phyloP scores from a whole-genome alignment of 1,139 yeast genomes.

The Lodderomyces orthopsilosis region DNA sequence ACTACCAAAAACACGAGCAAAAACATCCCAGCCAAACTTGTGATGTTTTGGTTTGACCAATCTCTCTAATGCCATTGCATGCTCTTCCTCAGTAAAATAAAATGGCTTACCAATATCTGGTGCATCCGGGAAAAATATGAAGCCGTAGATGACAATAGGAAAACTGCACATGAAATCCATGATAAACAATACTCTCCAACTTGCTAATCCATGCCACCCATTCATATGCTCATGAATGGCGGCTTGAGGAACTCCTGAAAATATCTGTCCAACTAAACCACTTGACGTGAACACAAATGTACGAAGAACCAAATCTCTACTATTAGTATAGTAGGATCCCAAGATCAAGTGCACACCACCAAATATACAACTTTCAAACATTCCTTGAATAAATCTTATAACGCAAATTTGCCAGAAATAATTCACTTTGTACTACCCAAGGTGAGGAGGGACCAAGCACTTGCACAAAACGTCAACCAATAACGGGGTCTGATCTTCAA shows the following conservation, averaged over 20 bases:
- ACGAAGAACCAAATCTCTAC: conserved; percentile 10
- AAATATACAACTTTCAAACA: conserved; percentile 55
- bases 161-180: conserved; percentile 73
- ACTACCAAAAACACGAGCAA: conserved; percentile 47
- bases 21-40: conserved; percentile 41
- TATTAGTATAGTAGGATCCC: conserved; percentile 11
- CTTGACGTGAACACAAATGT: conserved; percentile 53
- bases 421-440: conserved; percentile 45
- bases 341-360: conserved; percentile 49
- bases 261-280: conserved; percentile 76
- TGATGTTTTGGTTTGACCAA: conserved; percentile 35
- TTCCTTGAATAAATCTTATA: conserved; percentile 53
- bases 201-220: conserved; percentile 34
- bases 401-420: conserved; percentile 46
- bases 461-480: conserved; percentile 54
- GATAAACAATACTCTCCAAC: conserved; percentile 75
- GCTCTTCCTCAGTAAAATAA: conserved; percentile 35
- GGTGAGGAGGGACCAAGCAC: conserved; percentile 55
- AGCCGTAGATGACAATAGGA: conserved; percentile 51
- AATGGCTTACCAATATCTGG: conserved; percentile 45
- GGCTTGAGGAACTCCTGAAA: conserved; percentile 67
- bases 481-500: conserved; percentile 51
- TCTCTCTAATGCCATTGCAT: conserved; percentile 22
- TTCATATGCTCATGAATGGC: conserved; percentile 40
- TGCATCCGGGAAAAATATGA: conserved; percentile 56